Base-by-base conservation (phyloP, 257 asterid species). In the Asclepias syriaca region DNA sequence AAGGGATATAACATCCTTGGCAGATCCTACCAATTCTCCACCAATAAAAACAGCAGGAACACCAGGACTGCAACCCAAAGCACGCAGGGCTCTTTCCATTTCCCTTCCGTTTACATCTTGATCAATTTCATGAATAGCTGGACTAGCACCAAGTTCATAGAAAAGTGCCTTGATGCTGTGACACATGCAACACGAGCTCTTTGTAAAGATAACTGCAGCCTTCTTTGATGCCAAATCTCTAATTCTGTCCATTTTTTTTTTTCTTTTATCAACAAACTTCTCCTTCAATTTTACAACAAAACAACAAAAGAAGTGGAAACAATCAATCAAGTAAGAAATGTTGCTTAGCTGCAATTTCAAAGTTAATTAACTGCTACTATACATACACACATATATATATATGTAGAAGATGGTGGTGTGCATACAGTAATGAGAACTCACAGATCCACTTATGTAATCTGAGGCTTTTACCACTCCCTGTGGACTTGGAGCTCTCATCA, bases 161-260 rank as follows among this genome's bases (percentile, higher is more conserved):
- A 91, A 91, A 73, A 91, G 77, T 15, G 88, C 87, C 88, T 89
- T 87, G 74, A 89, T 82, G 89, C 91, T 87, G 64, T 91, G 92
- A 74, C 95, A 89, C 97, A 91, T 89, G 88, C 96, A 91, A 65
- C 97, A 91, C 40, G 96, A 81, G 82, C 97, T 91, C 77, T 89
- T 89, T 11, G 95, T 91, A 84, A 91, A 91, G 79, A 91, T 86
- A 75, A 89, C 97, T 29, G 85, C 88, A 0, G 91, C 96, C 37
- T 80, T 89, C 88, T 87, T 81, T 2, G 93, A 81, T 3, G 97
- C 84, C 76, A 89, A 82, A 13, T 91, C 96, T 49, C 81, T 75
- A 6, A 89, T 65, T 75, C 81, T 86, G 8, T 91, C 97, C 97
- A 89, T 82, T 73, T 34, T 29, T 24, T 3, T 32, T 32, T 34